These are phyloP conservation scores for Kuraishia ogatae DNA, from an alignment of 805 yeast genomes.

Conservation along the genomic window DNA sequence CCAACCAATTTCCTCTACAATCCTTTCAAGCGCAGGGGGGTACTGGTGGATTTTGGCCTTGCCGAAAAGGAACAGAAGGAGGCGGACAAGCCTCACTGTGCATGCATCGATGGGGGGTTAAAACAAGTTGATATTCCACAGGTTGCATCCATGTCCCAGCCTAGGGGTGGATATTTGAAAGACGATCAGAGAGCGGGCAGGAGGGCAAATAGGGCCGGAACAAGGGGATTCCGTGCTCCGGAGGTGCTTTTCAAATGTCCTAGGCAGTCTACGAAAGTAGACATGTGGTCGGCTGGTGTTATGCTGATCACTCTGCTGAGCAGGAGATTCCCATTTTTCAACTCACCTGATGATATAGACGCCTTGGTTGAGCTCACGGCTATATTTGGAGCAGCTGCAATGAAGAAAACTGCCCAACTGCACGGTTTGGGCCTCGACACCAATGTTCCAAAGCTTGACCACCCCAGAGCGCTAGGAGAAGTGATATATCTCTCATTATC, in stretches of 20 bases:
- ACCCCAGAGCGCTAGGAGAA: constrained; percentile 28
- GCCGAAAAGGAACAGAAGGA: constrained; percentile 54
- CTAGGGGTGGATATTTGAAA: constrained; percentile 64
- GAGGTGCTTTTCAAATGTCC: constrained; percentile 85
- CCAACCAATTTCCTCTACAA: constrained; percentile 66
- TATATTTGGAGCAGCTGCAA: constrained; percentile 65
- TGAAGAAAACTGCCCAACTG: constrained; percentile 69
- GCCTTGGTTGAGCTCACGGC: constrained; percentile 80
- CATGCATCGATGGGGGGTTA: constrained; percentile 40
- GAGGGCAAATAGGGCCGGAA: constrained; percentile 95
- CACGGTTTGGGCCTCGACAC: constrained; percentile 88
- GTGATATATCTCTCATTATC: constrained; percentile 34
- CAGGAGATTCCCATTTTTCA: constrained; percentile 86
- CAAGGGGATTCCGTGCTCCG: constrained; percentile 92
- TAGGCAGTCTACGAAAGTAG: constrained; percentile 73
- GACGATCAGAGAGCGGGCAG: constrained; percentile 83
- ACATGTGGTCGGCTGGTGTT: constrained; percentile 91
- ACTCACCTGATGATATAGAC: constrained; percentile 88
- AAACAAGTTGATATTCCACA: constrained; percentile 19
- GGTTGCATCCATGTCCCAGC: constrained; percentile 18
- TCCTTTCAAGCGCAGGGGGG: constrained; percentile 61
- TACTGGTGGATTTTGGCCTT: constrained; percentile 84
- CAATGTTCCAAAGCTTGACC: constrained; percentile 40
- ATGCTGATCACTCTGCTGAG: constrained; percentile 70
- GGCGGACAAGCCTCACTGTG: constrained; percentile 33